Evolutionary conservation across 1,139 yeast genomes (phyloP), one percentile per base, ranked within the genome.

Genomic region (Saccharomyces pastorianus): DNA sequence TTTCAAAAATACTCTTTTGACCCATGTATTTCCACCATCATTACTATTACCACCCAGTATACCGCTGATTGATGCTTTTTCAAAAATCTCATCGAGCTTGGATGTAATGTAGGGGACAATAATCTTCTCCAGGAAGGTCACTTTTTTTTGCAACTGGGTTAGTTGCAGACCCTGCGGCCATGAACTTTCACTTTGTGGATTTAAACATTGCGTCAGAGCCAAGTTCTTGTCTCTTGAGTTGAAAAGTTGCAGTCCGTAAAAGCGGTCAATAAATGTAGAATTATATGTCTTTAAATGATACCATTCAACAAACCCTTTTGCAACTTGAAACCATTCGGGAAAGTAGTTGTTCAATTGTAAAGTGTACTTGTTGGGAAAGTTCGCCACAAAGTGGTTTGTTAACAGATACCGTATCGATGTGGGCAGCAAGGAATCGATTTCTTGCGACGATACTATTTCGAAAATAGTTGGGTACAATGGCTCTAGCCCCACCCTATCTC

Each of bases 231-330:
- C 63, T 11, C 76, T 66, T 47, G 77, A 69, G 3, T 78, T 61
- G 54, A 82, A 82, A 52, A 96, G 73, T 67, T 90, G 89, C 61
- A 93, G 72, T 2, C 97, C 98, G 66, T 93, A 91, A 67, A 91
- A 93, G 67, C 88, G 88, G 68, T 91, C 98, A 0, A 96, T 88
- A 63, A 93, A 89, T 2, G 95, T 82, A 0, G 96, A 83, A 64
- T 88, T 91, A 89, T 95, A 88, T 55, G 78, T 76, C 53, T 74
- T 78, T 52, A 91, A 69, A 63, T 85, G 88, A 61, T 80, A 79
- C 76, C 84, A 84, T 69, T 93, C 97, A 0, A 91, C 74, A n/a
- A 79, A 61, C 0, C 88, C 83, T 67, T 93, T 74, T 2, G 80
- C 60, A 9, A 85, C 69, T 61, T 85, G 86, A 38, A 89, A 63